A percentile compares a stretch with the other conserved stretches of the same genome.
These are phyloP conservation scores for Acanthamoeba culbertsoni DNA, from an alignment of 208 protist species.

Conservation along the genomic window DNA sequence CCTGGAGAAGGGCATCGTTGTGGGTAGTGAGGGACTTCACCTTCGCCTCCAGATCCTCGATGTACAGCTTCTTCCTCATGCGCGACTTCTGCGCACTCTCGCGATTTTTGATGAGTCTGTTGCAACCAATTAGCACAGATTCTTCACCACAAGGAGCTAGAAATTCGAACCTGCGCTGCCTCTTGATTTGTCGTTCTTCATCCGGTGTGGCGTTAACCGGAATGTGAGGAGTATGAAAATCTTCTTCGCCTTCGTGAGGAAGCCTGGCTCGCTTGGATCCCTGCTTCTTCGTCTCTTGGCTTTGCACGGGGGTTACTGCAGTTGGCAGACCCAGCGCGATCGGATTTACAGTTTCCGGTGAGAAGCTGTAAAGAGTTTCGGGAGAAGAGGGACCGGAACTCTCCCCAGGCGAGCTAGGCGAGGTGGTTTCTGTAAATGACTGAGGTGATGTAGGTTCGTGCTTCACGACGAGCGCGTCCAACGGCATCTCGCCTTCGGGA, in stretches of 20 bases:
- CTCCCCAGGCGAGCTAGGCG: background rate
- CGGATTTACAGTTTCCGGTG: background rate
- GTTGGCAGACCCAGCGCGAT: too few relatives aligned
- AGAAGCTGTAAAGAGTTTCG: background rate
- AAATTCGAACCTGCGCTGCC: background rate
- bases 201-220: too few relatives aligned
- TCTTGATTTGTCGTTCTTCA: background rate
- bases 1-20: constrained; percentile 31
- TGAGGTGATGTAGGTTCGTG: background rate
- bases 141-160: background rate
- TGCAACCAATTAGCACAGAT: too few relatives aligned
- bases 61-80: constrained; percentile 79
- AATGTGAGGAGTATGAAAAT: too few relatives aligned
- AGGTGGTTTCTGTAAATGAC: background rate
- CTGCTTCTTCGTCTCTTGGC: too few relatives aligned
- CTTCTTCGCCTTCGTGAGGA: too few relatives aligned
- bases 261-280: background rate
- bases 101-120: constrained; percentile 77
- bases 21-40: constrained; percentile 61
- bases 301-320: too few relatives aligned
- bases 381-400: background rate
- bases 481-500: background rate
- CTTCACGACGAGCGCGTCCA: background rate
- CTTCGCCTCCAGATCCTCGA: constrained; percentile 75
- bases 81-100: constrained; percentile 80